These are phyloP conservation scores for Leccinum huronense DNA, from an alignment of 1,284 basidiomycete genomes.

Conservation along the genomic window DNA sequence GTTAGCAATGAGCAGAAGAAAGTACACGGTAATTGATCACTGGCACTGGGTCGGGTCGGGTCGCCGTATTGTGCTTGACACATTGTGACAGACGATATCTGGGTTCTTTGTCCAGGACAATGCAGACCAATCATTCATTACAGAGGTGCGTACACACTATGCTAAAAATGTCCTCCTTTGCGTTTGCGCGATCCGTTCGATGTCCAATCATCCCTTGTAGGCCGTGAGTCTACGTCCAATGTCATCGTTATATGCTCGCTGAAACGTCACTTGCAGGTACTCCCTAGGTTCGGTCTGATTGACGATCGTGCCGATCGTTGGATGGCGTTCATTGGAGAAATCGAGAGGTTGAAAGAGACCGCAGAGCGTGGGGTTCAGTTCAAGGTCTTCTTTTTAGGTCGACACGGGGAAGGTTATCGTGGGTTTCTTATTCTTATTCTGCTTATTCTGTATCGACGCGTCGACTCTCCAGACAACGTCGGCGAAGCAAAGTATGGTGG, in stretches of 20 bases:
- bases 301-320: conserved; percentile 54
- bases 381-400: conserved; percentile 65
- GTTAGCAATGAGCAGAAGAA: conserved; percentile 8
- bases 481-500: conserved; percentile 72
- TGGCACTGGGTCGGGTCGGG: neutral
- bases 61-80: neutral
- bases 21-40: conserved; percentile 18
- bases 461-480: conserved; percentile 62
- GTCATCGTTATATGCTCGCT: neutral
- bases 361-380: conserved; percentile 43
- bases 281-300: conserved; percentile 60
- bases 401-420: conserved; percentile 70
- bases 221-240: conserved; percentile 18
- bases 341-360: conserved; percentile 47
- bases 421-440: conserved; percentile 1
- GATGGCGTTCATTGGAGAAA: conserved; percentile 43
- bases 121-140: neutral
- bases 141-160: conserved; percentile 14
- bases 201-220: conserved; percentile 7
- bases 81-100: conserved; percentile 16
- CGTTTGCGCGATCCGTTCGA: neutral
- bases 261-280: conserved; percentile 43
- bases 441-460: neutral
- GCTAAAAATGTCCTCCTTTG: neutral
- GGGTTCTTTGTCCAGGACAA: conserved; percentile 29